Conservation (phyloP, 2,329 filamentous ascomycete species). For the Penicillium sp. region DNA sequence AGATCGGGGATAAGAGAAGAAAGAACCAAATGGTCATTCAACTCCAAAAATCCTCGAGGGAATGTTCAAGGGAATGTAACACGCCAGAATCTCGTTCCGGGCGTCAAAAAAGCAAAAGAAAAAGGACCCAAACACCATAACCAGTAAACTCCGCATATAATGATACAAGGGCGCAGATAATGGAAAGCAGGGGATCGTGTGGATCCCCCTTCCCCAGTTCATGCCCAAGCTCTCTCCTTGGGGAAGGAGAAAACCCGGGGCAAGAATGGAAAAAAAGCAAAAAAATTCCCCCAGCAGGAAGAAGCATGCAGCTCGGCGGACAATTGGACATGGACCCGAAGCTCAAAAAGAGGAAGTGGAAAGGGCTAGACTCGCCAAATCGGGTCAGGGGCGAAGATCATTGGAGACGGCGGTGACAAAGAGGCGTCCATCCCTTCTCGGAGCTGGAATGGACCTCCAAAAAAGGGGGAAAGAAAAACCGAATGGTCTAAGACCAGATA, state of each 20-base stretch:
- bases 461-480: background rate
- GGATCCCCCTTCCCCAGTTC: slow-evolving; percentile 15
- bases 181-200: slow-evolving; percentile 7
- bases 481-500: background rate
- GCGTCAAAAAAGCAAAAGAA: slow-evolving; percentile 2
- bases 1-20: background rate
- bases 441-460: background rate
- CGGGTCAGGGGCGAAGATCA: slow-evolving; percentile 2
- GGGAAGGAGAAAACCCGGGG: slow-evolving; percentile 10
- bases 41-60: background rate
- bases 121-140: slow-evolving; percentile 3
- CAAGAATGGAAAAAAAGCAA: slow-evolving; percentile 11
- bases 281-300: background rate
- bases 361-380: background rate
- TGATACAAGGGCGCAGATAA: slow-evolving; percentile 20
- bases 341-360: background rate
- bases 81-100: background rate
- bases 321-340: background rate
- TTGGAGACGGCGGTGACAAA: slow-evolving; percentile 2
- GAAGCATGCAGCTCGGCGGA: background rate
- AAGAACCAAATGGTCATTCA: background rate
- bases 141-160: slow-evolving; percentile 17
- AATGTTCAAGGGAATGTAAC: background rate
- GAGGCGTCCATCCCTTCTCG: background rate
- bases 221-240: background rate